Percentiles rank a stretch among this genome's conserved stretches.
phyloP scores from a whole-genome alignment of 495 filamentous ascomycete species.

The Neurospora discreta region DNA sequence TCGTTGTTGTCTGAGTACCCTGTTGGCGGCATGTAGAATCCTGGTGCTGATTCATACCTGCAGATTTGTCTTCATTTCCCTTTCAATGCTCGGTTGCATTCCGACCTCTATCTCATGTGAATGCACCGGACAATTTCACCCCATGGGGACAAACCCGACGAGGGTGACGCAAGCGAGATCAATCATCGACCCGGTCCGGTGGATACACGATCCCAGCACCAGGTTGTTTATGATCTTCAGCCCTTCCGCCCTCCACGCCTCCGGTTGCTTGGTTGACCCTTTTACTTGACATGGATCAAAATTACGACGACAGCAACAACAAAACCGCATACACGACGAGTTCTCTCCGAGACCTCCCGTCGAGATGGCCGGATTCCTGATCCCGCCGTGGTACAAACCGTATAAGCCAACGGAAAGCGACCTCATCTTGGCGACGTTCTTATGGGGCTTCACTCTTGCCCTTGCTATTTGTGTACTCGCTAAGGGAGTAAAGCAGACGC shows the following conservation, averaged over 20 bases:
- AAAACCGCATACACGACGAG: background rate
- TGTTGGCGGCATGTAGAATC: background rate
- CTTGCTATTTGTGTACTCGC: conserved; percentile 8
- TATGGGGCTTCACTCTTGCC: conserved; percentile 19
- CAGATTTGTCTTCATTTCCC: background rate
- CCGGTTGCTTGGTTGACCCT: background rate
- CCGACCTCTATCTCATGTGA: background rate
- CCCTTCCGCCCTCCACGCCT: background rate
- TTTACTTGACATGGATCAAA: background rate
- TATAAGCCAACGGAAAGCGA: background rate
- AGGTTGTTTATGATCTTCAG: background rate
- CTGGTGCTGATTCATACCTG: background rate
- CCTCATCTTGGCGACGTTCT: conserved; percentile 17
- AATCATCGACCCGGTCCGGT: background rate
- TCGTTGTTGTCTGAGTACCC: background rate
- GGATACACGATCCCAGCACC: background rate
- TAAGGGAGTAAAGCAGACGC: conserved; percentile 19
- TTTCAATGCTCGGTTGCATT: background rate
- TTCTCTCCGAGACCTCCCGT: background rate
- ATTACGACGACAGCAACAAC: background rate
- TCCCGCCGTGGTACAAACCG: conserved; percentile 15
- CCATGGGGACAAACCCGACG: background rate
- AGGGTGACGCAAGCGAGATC: background rate
- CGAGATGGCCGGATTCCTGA: conserved; percentile 7
- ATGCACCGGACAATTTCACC: background rate